Percentiles rank a stretch among this genome's conserved stretches.
Evolutionary conservation across 1,284 basidiomycete species (phyloP).

Genomic region (Rhodotorula sp.): DNA sequence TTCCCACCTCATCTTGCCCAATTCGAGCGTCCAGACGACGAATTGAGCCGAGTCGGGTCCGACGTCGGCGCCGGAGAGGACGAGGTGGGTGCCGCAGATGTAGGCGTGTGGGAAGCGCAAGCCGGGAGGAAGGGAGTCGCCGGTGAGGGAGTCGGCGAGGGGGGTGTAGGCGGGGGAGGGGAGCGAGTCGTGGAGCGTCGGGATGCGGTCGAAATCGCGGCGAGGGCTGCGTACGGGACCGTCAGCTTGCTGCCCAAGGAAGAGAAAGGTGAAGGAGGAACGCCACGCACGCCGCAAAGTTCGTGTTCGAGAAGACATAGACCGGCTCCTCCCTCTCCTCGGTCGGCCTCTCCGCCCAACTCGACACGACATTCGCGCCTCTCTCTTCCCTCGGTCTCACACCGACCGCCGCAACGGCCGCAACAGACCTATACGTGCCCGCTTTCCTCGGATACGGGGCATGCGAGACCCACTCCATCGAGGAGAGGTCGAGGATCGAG

Average conservation of each 20-base stretch:
- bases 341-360: conserved; percentile 8
- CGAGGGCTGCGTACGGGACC: conserved; percentile 57
- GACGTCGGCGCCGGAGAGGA: conserved; percentile 42
- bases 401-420: conserved; percentile 53
- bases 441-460: conserved; percentile 81
- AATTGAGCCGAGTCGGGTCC: conserved; percentile 51
- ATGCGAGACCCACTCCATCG: conserved; percentile 70
- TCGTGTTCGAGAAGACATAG: conserved; percentile 80
- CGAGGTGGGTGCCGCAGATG: conserved; percentile 78
- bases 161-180: conserved; percentile 63
- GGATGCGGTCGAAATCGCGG: conserved; percentile 83
- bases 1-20: conserved; percentile 24
- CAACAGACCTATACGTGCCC: conserved; percentile 89
- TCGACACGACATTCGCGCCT: conserved; percentile 8
- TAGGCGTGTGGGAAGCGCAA: conserved; percentile 89
- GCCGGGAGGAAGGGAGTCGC: conserved; percentile 58
- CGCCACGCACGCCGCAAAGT: conserved; percentile 54
- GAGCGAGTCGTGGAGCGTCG: conserved; percentile 58
- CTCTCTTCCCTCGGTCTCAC: conserved; percentile 19
- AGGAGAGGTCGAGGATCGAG: conserved; percentile 75
- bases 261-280: too few relatives aligned
- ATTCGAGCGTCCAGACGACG: conserved; percentile 44
- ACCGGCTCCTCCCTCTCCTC: conserved; percentile 19
- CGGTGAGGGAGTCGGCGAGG: conserved; percentile 61
- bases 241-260: too few relatives aligned